Conservation (phyloP, 352 stramenopile genomes). For the Phytophthora pisi region DNA sequence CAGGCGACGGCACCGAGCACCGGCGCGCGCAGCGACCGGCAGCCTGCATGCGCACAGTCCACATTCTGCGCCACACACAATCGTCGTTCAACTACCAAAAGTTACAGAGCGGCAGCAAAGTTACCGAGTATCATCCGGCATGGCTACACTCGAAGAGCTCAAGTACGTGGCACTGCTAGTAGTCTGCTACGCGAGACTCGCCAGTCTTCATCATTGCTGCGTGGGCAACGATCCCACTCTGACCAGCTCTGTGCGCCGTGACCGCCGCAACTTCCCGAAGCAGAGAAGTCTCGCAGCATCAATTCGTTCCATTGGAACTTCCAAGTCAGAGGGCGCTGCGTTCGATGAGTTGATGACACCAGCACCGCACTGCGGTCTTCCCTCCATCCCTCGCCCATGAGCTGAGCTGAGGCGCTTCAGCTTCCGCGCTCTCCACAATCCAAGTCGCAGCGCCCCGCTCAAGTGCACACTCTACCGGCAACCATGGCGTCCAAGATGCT, state of each 20-base stretch:
- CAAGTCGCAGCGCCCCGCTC: too few relatives aligned
- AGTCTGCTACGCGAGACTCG: neutral
- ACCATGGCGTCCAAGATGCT: constrained; percentile 32
- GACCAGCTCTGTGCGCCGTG: neutral
- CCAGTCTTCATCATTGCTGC: too few relatives aligned
- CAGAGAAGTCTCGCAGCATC: neutral
- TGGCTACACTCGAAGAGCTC: neutral
- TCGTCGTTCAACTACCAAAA: neutral
- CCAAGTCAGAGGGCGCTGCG: neutral
- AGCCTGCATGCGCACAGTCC: constrained; percentile 4
- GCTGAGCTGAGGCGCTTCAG: too few relatives aligned
- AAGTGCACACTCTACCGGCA: neutral
- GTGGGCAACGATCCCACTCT: neutral
- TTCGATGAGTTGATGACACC: neutral
- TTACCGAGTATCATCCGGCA: neutral
- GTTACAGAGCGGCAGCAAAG: neutral
- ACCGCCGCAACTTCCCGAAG: neutral
- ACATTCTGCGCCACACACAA: neutral
- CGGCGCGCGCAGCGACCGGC: neutral
- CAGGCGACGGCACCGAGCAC: neutral
- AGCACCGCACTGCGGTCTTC: neutral
- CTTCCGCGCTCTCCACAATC: too few relatives aligned
- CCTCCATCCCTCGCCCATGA: too few relatives aligned
- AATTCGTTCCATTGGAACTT: constrained; percentile 1
- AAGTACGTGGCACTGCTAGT: neutral